Evolutionary conservation across 306 rosid genomes (phyloP).

Genomic region (Citrullus colocynthis): DNA sequence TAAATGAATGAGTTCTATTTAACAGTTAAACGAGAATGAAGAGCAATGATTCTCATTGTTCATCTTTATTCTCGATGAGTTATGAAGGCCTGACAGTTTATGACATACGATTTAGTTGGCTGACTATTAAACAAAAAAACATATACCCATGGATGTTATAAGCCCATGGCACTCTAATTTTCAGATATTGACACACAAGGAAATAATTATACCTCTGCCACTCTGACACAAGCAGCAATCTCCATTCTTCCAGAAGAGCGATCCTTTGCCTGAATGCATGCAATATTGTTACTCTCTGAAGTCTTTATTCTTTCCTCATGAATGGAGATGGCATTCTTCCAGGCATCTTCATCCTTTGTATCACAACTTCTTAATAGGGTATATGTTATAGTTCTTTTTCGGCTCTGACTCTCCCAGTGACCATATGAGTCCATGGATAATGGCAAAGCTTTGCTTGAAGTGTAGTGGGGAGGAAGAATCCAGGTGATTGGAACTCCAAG

Average conservation of each 20-base stretch:
- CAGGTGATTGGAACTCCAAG: slow-evolving; percentile 84
- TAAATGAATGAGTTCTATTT: not conserved
- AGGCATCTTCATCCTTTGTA: slow-evolving; percentile 42
- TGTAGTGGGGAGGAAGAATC: slow-evolving; percentile 90
- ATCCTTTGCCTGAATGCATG: slow-evolving; percentile 91
- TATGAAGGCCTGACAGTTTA: not conserved
- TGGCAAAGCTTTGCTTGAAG: slow-evolving; percentile 54
- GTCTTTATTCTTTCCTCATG: slow-evolving; percentile 70
- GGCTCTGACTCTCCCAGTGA: slow-evolving; percentile 37
- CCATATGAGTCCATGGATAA: slow-evolving; percentile 43
- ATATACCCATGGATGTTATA: not conserved
- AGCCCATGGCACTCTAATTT: not conserved
- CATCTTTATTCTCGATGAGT: not conserved
- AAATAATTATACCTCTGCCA: slow-evolving; percentile 52
- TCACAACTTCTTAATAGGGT: slow-evolving; percentile 37
- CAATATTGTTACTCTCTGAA: slow-evolving; percentile 50
- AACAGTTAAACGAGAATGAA: not conserved
- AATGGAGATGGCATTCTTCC: slow-evolving; percentile 54
- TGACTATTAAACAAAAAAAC: not conserved
- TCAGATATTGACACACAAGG: not conserved
- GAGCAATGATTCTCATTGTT: not conserved
- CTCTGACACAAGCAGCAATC: slow-evolving; percentile 86
- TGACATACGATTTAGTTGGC: not conserved
- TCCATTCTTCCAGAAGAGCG: slow-evolving; percentile 57
- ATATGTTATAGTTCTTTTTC: slow-evolving; percentile 51